Conservation (phyloP, 768 basidiomycete genomes). For the Boletus reticuloceps region DNA sequence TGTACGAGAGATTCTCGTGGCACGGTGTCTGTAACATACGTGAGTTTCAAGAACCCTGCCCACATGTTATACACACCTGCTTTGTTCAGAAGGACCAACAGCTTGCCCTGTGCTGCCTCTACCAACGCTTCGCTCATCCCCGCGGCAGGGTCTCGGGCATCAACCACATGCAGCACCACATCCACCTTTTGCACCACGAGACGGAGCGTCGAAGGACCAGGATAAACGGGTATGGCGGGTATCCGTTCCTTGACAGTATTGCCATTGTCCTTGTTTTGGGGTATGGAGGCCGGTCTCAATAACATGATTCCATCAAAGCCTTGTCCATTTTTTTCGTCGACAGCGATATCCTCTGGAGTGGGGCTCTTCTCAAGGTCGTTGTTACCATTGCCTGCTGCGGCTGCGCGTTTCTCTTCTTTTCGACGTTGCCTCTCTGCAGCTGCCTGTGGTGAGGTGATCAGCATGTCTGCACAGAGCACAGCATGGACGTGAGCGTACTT, state of each 20-base stretch:
- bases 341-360: constrained; percentile 28
- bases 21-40: constrained; percentile 56
- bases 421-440: constrained; percentile 72
- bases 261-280: neutral
- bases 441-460: constrained; percentile 42
- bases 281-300: constrained; percentile 7
- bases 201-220: constrained; percentile 29
- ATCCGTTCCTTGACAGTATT: neutral
- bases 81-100: constrained; percentile 81
- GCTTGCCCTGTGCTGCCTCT: constrained; percentile 39
- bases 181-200: constrained; percentile 72
- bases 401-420: constrained; percentile 62
- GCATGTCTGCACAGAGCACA: neutral
- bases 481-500: constrained; percentile 38
- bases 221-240: constrained; percentile 21
- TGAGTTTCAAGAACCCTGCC: neutral
- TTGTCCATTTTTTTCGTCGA: constrained; percentile 28
- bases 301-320: constrained; percentile 41
- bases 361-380: constrained; percentile 25
- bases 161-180: constrained; percentile 76
- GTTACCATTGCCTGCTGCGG: constrained; percentile 28
- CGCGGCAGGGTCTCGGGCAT: constrained; percentile 78
- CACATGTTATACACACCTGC: constrained; percentile 55
- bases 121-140: constrained; percentile 67
- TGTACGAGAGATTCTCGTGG: constrained; percentile 71